Evolutionary conservation across 129 eudicot species (phyloP).

Genomic region (Artemisia annua): DNA sequence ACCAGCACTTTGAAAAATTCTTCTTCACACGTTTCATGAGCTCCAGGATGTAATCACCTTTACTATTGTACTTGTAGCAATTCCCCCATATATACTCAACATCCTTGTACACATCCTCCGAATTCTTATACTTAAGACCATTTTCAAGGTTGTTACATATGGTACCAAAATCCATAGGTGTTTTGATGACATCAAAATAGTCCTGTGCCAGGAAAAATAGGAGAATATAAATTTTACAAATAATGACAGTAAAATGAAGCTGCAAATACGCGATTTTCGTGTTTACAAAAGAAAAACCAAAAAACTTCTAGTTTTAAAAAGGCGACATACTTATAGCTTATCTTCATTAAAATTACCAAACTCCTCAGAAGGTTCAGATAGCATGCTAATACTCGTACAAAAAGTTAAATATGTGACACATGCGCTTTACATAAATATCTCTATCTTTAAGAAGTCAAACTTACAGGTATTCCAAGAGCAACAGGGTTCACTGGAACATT

Average conservation of each 20-base stretch:
- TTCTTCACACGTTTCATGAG: conserved; percentile 96
- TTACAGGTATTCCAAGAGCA: conserved; percentile 94
- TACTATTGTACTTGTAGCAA: conserved; percentile 83
- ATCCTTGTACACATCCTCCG: conserved; percentile 80
- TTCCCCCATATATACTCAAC: conserved; percentile 87
- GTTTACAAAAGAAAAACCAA: no score
- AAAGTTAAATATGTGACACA: no score
- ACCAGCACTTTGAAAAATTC: conserved; percentile 77
- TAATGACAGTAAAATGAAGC: background rate
- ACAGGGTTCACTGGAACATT: conserved; percentile 90
- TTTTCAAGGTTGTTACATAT: conserved; percentile 82
- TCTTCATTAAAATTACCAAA: no score
- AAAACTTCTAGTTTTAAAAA: no score
- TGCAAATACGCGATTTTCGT: no score
- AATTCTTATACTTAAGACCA: conserved; percentile 78
- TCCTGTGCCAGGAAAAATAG: conserved; percentile 45
- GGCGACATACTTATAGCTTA: no score
- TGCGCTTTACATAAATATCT: no score
- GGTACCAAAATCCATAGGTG: conserved; percentile 99
- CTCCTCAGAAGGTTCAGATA: no score
- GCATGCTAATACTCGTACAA: no score
- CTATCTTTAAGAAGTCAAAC: background rate
- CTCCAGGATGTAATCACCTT: conserved; percentile 87
- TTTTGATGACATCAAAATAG: conserved; percentile 89
- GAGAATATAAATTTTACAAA: background rate